phyloP scores from a whole-genome alignment of 176 grass and related monocot genomes.

The Oryza coarctata region DNA sequence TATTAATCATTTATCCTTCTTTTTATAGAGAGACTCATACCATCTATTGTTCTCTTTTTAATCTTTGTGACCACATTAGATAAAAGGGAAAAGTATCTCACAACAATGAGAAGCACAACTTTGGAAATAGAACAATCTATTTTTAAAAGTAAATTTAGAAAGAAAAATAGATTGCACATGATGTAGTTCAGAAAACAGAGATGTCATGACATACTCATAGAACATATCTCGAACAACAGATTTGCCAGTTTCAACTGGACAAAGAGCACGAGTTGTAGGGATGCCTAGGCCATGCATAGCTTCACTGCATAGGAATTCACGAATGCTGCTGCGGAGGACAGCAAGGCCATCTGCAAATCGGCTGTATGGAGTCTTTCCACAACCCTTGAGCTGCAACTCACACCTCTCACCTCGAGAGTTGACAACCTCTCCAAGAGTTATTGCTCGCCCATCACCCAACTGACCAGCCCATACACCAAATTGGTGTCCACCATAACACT shows the following conservation, averaged over 20 bases:
- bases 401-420: constrained; percentile 83
- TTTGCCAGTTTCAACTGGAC: constrained; percentile 88
- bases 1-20: not conserved
- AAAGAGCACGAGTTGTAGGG: constrained; percentile 85
- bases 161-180: not conserved
- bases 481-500: constrained; percentile 96
- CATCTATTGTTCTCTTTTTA: not conserved
- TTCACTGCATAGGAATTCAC: constrained; percentile 96
- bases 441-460: constrained; percentile 85
- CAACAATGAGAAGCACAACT: not conserved
- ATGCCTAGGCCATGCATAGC: constrained; percentile 95
- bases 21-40: not conserved
- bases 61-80: not conserved
- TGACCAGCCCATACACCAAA: constrained; percentile 97
- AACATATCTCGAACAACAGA: constrained; percentile 92
- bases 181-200: constrained; percentile 14
- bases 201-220: constrained; percentile 82
- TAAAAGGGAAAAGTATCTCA: not conserved
- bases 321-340: constrained; percentile 91
- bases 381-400: constrained; percentile 96
- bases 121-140: not conserved
- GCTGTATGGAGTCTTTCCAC: constrained; percentile 93
- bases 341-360: constrained; percentile 93
- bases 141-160: not conserved
- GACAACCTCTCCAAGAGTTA: constrained; percentile 83